Base-by-base conservation (phyloP, 164 flowering plant species). In the Pachysandra terminalis region DNA sequence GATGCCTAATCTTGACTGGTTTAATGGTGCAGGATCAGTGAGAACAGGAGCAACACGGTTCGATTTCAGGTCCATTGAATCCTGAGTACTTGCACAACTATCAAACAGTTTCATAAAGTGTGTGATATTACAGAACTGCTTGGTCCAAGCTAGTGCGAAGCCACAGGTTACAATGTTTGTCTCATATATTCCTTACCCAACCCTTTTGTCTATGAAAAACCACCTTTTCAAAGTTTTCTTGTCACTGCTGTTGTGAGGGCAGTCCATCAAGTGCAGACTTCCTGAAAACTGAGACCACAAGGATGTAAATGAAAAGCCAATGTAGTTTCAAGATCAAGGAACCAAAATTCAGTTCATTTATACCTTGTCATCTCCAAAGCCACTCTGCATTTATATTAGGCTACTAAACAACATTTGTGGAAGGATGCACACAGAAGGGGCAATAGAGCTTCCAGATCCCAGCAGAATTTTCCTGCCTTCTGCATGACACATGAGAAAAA, bases 181-280 rank as follows among this genome's bases (percentile, higher is more conserved):
- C n/a, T 25, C 40, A 51, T n/a, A 21, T 16, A 3, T 21, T 1
- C 28, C 64, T 67, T 71, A 85, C 56, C 88, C 90, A 65, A 79
- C 88, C 55, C 79, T 79, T 68, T 87, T 86, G 74, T 84, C 90
- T 53, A 84, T 86, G 81, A 84, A 85, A 78, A 86, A 87, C 87
- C 88, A 87, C 85, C 81, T 76, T 79, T 86, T 84, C 75, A 86
- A 67, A 17, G 88, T 84, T 72, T 80, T 81, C 78, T 83, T 81
- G 74, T 84, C 88, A 71, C 83, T 78, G 71, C 81, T 81, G 59
- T 56, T 70, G 22, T 81, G 85, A 14, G 74, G 70, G 77, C 73
- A 73, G 83, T 86, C 88, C 89, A 84, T 86, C 85, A 84, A 85
- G 79, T 61, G 69, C 23, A 66, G 62, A 49, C 41, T 76, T 68